These are phyloP conservation scores for Aureobasidium sp. DNA, from an alignment of 2,329 filamentous ascomycete species.

Conservation along the genomic window DNA sequence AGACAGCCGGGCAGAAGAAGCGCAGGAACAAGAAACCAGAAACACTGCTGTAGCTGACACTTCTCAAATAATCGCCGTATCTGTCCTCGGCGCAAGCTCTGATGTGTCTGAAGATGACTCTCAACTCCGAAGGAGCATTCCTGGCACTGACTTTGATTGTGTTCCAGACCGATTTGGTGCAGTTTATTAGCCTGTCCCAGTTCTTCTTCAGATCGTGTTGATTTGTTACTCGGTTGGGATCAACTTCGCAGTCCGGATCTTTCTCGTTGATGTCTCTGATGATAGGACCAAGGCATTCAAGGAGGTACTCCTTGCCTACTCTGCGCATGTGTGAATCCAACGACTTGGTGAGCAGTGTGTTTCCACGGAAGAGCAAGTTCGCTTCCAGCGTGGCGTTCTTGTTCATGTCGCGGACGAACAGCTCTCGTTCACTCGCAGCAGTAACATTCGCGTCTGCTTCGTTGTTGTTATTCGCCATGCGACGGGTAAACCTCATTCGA, in stretches of 20 bases:
- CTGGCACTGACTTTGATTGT: constrained; percentile 67
- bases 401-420: constrained; percentile 66
- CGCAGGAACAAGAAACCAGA: constrained; percentile 90
- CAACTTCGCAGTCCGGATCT: constrained; percentile 90
- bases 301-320: constrained; percentile 84
- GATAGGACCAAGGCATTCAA: constrained; percentile 77
- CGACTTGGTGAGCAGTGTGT: constrained; percentile 86
- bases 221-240: constrained; percentile 65
- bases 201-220: constrained; percentile 70
- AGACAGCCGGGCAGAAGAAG: constrained; percentile 92
- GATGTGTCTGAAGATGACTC: constrained; percentile 82
- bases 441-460: constrained; percentile 21
- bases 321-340: constrained; percentile 94
- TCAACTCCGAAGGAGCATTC: constrained; percentile 70
- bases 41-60: constrained; percentile 86
- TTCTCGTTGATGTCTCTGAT: constrained; percentile 82
- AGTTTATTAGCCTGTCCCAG: constrained; percentile 66
- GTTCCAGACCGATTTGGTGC: constrained; percentile 79
- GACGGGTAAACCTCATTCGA: constrained; percentile 59
- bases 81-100: constrained; percentile 87
- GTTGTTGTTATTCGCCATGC: constrained; percentile 61
- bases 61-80: constrained; percentile 85
- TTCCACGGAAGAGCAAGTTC: constrained; percentile 90
- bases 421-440: constrained; percentile 52
- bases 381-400: constrained; percentile 78